Base-by-base conservation (phyloP, 495 filamentous ascomycete genomes). In the Jackrogersella minutella region DNA sequence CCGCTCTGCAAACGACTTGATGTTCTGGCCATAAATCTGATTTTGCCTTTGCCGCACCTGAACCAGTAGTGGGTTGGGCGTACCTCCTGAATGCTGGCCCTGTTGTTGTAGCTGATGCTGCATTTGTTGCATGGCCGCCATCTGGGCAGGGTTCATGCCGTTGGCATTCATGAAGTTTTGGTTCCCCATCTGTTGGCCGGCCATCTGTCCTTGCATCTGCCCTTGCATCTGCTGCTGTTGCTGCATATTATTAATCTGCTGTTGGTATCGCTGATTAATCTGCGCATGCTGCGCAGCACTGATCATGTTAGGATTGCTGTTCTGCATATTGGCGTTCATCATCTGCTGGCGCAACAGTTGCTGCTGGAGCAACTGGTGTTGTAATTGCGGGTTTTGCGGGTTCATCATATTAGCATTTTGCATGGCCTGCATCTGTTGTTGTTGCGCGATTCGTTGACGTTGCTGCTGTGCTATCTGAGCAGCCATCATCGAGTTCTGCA, bases 391-490 rank as follows among this genome's bases (percentile, higher is more conserved):
- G 16, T 71, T 72, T 16, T 73, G 70, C 7, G 66, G 65, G 56
- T 71, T 73, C 67, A 80, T 76, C 73, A 80, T 77, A 17, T 67
- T 73, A 37, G 53, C 54, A 34, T 68, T 78, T 33, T 79, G 77
- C 69, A 77, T 73, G 0, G 68, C 71, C 7, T 70, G 55, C 53
- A 79, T 65, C 22, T 77, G 74, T 49, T 77, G 76, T 28, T 75
- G 76, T 14, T 81, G 78, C n/a, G 78, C 81, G n/a, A 49, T 49
- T 2, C n/a, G 17, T 7, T 24, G 21, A 3, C 41, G 41, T 21
- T 46, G 41, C 67, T 88, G 85, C 13, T 81, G 79, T 13, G 82
- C 82, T 24, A 84, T 73, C 76, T 84, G 66, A 54, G 73, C 66
- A 62, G 78, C 52, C 64, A 74, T 51, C 22, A 80, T 58, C 28